Base-by-base conservation (phyloP, 106 monocot species). In the Dioscorea alata region DNA sequence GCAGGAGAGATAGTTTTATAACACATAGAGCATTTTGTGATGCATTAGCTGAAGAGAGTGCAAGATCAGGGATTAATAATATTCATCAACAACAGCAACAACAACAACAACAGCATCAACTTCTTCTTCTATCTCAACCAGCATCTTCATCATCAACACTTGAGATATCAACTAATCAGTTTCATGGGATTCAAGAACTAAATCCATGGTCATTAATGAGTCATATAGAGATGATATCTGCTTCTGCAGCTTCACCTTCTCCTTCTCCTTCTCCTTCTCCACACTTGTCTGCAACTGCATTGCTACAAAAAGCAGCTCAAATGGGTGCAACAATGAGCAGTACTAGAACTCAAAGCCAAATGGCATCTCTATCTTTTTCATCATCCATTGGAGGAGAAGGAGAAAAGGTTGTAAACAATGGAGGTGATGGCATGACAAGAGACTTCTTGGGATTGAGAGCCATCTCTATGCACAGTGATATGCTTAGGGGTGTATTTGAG, bases 21-120 rank as follows among this genome's bases (percentile, higher is more conserved):
- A 90, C 90, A 6, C 90, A 90, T 81, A 78, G 86, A 50, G 90
- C 90, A 25, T 90, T 90, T 70, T 90, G 90, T 73, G 90, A 90
- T 70, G 90, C 85, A 22, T 65, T 90, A 66, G 77, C 83, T 5
- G 90, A 90, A 75, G 90, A 83, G 75, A 83, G 75, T 71, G 73
- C 70, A 31, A 76, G 52, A 60, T 12, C 66, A 15, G 61, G 59
- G 25, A 61, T 31, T 32, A 33, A 17, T 23, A 18, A 24, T 21
- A 15, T 49, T 53, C 34, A 18, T 13, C 53, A 42, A 22, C 49
- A 76, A 23, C 76, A n/a, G n/a, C n/a, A n/a, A n/a, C n/a, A n/a
- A n/a, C n/a, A n/a, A n/a, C 34, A 18, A 9, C 53, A 42, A 22
- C 49, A 76, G 18, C 76, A 23, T 12, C 67, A 53, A 10, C 65